These are phyloP conservation scores for Baorangia bicolor DNA, from an alignment of 768 basidiomycete species.

Conservation along the genomic window DNA sequence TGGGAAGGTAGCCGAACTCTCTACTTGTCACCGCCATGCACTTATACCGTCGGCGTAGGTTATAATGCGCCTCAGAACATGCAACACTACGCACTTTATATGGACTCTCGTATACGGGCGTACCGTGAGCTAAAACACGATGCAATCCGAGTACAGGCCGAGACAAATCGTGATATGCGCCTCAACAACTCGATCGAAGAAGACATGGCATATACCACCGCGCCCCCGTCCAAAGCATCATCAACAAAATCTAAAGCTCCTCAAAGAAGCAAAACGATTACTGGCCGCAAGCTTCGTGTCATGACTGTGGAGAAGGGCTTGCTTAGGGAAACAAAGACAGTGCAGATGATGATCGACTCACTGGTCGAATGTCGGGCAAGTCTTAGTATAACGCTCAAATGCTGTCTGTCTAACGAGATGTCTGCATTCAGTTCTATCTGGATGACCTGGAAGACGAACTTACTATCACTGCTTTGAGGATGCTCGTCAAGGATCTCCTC, in stretches of 20 bases:
- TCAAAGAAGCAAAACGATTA: conserved; percentile 70
- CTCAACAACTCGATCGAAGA: conserved; percentile 61
- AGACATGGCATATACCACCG: conserved; percentile 38
- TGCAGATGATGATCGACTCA: conserved; percentile 87
- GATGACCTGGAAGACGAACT: conserved; percentile 93
- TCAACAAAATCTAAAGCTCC: conserved; percentile 38
- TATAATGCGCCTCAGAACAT: conserved; percentile 86
- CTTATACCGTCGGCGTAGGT: conserved; percentile 44
- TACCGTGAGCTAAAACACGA: conserved; percentile 94
- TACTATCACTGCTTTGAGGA: conserved; percentile 80
- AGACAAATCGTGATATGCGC: conserved; percentile 87
- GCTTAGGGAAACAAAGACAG: conserved; percentile 85
- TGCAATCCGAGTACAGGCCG: conserved; percentile 89
- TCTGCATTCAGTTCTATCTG: conserved; percentile 72
- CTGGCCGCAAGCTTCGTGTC: conserved; percentile 79
- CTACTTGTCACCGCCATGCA: not conserved
- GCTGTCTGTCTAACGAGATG: not conserved
- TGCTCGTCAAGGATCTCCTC: conserved; percentile 95
- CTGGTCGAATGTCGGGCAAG: conserved; percentile 86
- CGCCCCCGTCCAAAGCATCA: conserved; percentile 28
- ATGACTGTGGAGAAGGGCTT: conserved; percentile 97
- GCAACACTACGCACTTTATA: conserved; percentile 82
- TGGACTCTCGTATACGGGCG: conserved; percentile 83
- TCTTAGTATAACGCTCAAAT: conserved; percentile 9
- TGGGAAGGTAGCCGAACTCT: conserved; percentile 74